Base-by-base conservation (phyloP, 2,329 filamentous ascomycete species). In the Fusarium buxicola region DNA sequence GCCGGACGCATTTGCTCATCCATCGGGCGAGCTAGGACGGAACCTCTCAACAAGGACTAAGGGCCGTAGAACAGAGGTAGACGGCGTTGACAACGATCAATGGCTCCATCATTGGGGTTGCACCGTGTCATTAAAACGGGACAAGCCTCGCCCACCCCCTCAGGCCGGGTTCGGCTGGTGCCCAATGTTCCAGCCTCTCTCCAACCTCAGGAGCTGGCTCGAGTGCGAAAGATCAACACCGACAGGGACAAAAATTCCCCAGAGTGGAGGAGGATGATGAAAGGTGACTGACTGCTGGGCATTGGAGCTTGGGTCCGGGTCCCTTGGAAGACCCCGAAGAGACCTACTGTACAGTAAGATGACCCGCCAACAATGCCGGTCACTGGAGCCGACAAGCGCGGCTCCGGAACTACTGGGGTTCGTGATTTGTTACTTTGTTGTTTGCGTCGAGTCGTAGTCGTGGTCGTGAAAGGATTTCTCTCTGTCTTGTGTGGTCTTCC, bases 341-440 rank as follows among this genome's bases (percentile, higher is more conserved):
- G 34, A 39, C 13, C 35, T 32, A 39, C n/a, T n/a, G n/a, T n/a
- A 58, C 31, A 34, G 52, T 41, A 54, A 41, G 39, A 47, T 15
- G 58, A 67, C 60, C 58, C 65, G 55, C 50, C 57, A 60, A 59
- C 57, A 60, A 59, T 67, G 57, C 63, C 60, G 60, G 55, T 44
- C 40, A 55, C 50, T 63, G 54, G 55, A 60, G 60, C 61, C 63
- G 61, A 69, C 63, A 68, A 69, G 61, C 66, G 66, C 61, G 66
- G 63, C 57, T 58, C 44, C 55, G 47, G 54, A 63, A 52, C 55
- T 65, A 49, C 40, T 54, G 27, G 48, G 48, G 48, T 53, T 31
- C 41, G 51, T 62, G 46, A 45, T 45, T 52, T 48, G 46, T 24
- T 48, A 28, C 24, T 32, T 32, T 18, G 25, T 39, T 24, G 41